Base-by-base conservation (phyloP, 169 alveolate genomes). In the Cryptosporidium ubiquitum region DNA sequence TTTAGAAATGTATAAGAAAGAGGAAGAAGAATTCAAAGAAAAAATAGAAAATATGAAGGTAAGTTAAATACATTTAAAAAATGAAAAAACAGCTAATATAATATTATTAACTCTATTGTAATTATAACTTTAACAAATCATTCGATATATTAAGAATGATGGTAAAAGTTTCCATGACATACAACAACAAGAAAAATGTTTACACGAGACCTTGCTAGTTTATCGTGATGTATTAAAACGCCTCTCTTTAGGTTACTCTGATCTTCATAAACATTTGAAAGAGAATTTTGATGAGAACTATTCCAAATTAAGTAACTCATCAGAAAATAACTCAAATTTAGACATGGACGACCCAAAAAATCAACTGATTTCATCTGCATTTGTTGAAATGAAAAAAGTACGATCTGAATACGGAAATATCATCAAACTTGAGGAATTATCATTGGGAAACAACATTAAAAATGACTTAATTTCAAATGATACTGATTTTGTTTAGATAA, bases 131-230 rank as follows among this genome's bases (percentile, higher is more conserved):
- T 55, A 26, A 37, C 18, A 4, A 49, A 31, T 57, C 29, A 20
- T 57, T 73, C 18, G 12, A 20, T 57, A 31, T 66, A 42, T 60
- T 60, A 20, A 79, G 89, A 79, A 79, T 40, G 68, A 79, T 3
- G 89, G 89, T 14, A 79, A 60, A 29, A 66, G 52, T 33, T 40
- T 79, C 18, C 89, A 79, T 66, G 89, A 79, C 35, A 79, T 79
- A 9, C 89, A 79, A 44, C 89, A 79, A 61, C 89, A 79, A 66
- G 89, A 79, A 47, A 79, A 79, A 44, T 79, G 89, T 42, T 42
- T 79, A 33, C 89, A 79, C 40, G 89, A 79, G 23, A 79, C 89
- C 18, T 58, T 79, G 44, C 79, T 61, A 29, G 89, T 79, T 40
- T 79, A 79, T 61, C 89, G 75, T 42, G 89, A 79, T 40, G 89